phyloP scores from a whole-genome alignment of 768 basidiomycete species.

The Crucibulum laeve region DNA sequence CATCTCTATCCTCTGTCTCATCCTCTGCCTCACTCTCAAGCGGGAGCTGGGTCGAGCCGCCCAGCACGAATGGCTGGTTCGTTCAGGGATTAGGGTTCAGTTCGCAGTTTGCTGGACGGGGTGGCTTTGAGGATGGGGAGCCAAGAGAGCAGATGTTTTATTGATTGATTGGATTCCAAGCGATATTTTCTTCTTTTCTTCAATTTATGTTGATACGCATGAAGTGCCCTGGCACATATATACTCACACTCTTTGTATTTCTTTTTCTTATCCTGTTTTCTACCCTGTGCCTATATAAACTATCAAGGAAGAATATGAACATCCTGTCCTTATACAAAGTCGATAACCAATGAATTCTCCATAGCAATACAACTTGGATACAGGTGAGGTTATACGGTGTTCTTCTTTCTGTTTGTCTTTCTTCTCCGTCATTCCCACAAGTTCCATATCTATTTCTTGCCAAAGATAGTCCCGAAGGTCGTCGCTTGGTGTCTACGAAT shows the following conservation, averaged over 20 bases:
- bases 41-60: slow-evolving; percentile 20
- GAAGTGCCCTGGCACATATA: too few species aligned
- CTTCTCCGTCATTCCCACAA: too few species aligned
- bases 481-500: slow-evolving; percentile 32
- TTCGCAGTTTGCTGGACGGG: slow-evolving; percentile 19
- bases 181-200: background rate
- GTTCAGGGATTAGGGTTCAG: slow-evolving; percentile 28
- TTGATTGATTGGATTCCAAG: background rate
- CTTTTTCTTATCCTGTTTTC: too few species aligned
- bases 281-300: too few species aligned
- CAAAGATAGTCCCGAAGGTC: slow-evolving; percentile 42
- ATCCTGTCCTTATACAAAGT: too few species aligned
- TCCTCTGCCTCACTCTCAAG: slow-evolving; percentile 11
- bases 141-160: slow-evolving; percentile 1
- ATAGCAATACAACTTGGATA: too few species aligned
- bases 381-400: too few species aligned
- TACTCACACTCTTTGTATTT: too few species aligned
- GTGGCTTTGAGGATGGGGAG: background rate
- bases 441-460: slow-evolving; percentile 16
- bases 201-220: too few species aligned
- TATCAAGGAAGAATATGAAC: too few species aligned
- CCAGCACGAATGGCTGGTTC: slow-evolving; percentile 29
- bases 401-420: too few species aligned
- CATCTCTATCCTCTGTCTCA: slow-evolving; percentile 7
- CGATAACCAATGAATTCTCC: too few species aligned